Base-by-base conservation (phyloP, 768 basidiomycete genomes). In the Boletus reticulatus region DNA sequence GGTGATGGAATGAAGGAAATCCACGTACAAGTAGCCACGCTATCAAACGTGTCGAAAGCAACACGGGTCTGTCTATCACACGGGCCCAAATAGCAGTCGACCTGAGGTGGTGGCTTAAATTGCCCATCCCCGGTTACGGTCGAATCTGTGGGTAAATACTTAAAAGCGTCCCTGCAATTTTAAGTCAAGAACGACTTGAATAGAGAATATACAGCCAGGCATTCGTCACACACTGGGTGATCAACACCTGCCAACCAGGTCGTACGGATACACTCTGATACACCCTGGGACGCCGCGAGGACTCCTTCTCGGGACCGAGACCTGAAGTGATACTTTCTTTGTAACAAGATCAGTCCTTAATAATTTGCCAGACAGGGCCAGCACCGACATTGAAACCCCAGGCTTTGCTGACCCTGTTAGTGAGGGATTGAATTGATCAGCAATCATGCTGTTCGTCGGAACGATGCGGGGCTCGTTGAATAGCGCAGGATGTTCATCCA, bases 341-440 rank as follows among this genome's bases (percentile, higher is more conserved):
- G 68, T 76, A 92, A 81, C 87, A 93, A 1, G 80, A 82, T 48
- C 89, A 71, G 59, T 94, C 92, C 64, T 94, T 91, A 42, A 80
- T 70, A 36, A 92, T 69, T 55, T 92, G 86, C 89, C 90, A 93
- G 7, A 90, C 62, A 1, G 90, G 89, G 0, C 92, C 91, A 4
- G 82, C 67, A 4, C 90, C 89, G 14, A 88, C 81, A 59, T 88
- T 89, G 62, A 81, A 84, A 0, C 87, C 84, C 86, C 85, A 89
- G 0, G 86, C 76, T 62, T 84, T 89, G 62, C 78, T 84, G 10
- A 88, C 56, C 43, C 86, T 77, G 48, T 81, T 79, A 2, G 76
- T 76, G 39, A 87, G 71, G 31, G 73, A 74, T 1, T n/a, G n/a
- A n/a, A n/a, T n/a, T 72, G 55, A 48, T 74, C 73, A 46, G 80